Evolutionary conservation across 2,329 filamentous ascomycete genomes (phyloP).

Genomic region (Sphaerostilbella broomeana): DNA sequence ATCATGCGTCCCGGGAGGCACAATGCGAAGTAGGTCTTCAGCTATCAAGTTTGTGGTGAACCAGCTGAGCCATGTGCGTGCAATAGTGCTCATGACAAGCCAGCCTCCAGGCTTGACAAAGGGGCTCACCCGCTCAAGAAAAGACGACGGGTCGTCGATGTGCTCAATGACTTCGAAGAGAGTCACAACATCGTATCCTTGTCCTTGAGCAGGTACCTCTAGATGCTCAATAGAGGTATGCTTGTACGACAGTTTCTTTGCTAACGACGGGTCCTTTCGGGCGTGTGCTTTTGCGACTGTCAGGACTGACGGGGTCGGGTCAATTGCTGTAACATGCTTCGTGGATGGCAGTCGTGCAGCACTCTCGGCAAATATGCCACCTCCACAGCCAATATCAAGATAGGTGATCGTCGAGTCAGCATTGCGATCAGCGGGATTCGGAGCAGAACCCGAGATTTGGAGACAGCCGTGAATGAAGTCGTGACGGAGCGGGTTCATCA

Average conservation of each 20-base stretch:
- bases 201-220: constrained; percentile 29
- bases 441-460: constrained; percentile 33
- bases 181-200: constrained; percentile 70
- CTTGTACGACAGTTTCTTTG: constrained; percentile 60
- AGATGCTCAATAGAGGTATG: constrained; percentile 73
- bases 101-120: constrained; percentile 88
- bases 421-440: constrained; percentile 30
- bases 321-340: constrained; percentile 63
- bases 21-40: constrained; percentile 79
- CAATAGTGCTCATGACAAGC: constrained; percentile 88
- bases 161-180: constrained; percentile 96
- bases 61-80: constrained; percentile 82
- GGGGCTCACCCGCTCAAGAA: constrained; percentile 62
- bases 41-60: constrained; percentile 87
- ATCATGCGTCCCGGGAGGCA: constrained; percentile 89
- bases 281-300: constrained; percentile 71
- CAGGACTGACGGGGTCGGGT: constrained; percentile 69
- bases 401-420: constrained; percentile 48
- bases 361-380: constrained; percentile 91
- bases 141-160: constrained; percentile 66
- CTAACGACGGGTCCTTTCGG: constrained; percentile 62
- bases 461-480: constrained; percentile 78
- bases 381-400: constrained; percentile 91
- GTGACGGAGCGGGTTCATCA: constrained; percentile 96
- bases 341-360: constrained; percentile 64